A percentile compares a stretch with the other conserved stretches of the same genome.
phyloP scores from a whole-genome alignment of 2,329 filamentous ascomycete species.

The Talaromyces islandicus region DNA sequence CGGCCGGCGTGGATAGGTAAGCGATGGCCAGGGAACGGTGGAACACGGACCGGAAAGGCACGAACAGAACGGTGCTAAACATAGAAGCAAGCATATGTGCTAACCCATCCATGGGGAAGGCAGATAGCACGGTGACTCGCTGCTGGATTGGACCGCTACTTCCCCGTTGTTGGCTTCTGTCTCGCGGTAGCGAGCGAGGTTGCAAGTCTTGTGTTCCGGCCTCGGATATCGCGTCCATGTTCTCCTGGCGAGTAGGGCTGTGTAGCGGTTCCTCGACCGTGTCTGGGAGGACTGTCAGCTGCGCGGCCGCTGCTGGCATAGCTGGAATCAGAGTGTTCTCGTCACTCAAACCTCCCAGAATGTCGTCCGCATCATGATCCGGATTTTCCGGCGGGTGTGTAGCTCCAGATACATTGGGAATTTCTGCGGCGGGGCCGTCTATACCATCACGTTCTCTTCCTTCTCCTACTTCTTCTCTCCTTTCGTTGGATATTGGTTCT shows the following conservation, averaged over 20 bases:
- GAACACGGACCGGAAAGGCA: conserved; percentile 36
- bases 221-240: conserved; percentile 2
- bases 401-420: background rate
- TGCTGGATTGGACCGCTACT: conserved; percentile 15
- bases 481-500: background rate
- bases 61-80: conserved; percentile 31
- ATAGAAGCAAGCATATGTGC: conserved; percentile 35
- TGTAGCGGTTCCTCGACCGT: conserved; percentile 24
- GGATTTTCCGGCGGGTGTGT: background rate
- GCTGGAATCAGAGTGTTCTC: conserved; percentile 11
- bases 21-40: conserved; percentile 34
- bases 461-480: background rate
- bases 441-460: background rate
- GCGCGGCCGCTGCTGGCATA: background rate
- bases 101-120: conserved; percentile 36
- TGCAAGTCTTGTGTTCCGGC: conserved; percentile 1
- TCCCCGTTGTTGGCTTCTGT: background rate
- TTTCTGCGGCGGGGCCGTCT: background rate
- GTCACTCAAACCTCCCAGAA: conserved; percentile 8
- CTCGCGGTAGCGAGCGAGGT: background rate
- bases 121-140: conserved; percentile 38
- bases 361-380: conserved; percentile 4
- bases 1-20: conserved; percentile 26
- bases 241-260: conserved; percentile 12
- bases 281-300: conserved; percentile 25